Base-by-base conservation (phyloP, 768 basidiomycete genomes). In the Macrolepiota albuminosa region DNA sequence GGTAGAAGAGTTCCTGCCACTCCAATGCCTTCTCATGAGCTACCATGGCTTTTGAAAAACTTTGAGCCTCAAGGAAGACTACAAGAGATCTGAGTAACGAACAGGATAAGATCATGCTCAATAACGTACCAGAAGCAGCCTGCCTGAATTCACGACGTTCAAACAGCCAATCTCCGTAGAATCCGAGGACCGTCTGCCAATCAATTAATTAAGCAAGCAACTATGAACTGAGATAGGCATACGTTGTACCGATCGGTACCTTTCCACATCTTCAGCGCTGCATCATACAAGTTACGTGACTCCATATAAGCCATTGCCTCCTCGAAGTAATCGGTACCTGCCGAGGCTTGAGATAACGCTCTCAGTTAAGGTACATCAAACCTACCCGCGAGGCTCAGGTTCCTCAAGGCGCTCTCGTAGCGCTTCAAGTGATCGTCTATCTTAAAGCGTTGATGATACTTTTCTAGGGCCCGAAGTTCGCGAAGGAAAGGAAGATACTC, bases 401-500 rank as follows among this genome's bases (percentile, higher is more conserved):
- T 88, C 47, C 69, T 71, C 56, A 99, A 72, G 3, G 96, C 96
- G 57, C 81, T 88, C 52, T 80, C 78, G 64, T 90, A 75, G 36
- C 92, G 83, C 69, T 84, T 85, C 43, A 98, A 81, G 70, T 98
- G 87, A 67, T 98, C 94, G 68, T 99, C 95, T 59, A 99, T 98
- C 64, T 83, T 83, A 77, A 92, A 97, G 48, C 85, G 77, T 65
- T 98, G 95, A 67, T 96, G 92, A 68, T 84, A 81, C 59, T 83
- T 84, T 48, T 93, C 89, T 66, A 93, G 73, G 0, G 87, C 81
- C 21, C 92, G 84, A 8, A 99, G 80, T 64, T 96, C 93, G 9
- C 93, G 86, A 36, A 99, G 81, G 85, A 99, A 98, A 0, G 97
- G 97, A 0, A 99, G 84, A 68, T 99, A 99, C 70, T 99, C 97